Evolutionary conservation across 1,139 yeast genomes (phyloP).

Genomic region (Geotrichum candidum): DNA sequence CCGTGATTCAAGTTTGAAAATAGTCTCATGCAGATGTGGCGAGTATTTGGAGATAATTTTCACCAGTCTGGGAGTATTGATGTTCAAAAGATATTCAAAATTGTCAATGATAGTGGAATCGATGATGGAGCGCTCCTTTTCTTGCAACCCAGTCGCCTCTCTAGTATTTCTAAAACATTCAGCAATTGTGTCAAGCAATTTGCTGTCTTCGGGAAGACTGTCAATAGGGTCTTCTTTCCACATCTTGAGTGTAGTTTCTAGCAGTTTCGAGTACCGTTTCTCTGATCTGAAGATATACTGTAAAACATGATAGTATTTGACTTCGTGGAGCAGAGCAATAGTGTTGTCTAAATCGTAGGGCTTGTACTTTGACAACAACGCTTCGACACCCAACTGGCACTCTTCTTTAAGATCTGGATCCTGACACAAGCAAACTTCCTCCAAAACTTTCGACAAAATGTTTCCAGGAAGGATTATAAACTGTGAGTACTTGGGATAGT

Average conservation of each 20-base stretch:
- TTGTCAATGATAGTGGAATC: conserved; percentile 22
- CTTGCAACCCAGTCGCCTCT: conserved; percentile 13
- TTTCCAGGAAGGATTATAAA: conserved; percentile 65
- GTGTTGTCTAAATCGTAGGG: conserved; percentile 47
- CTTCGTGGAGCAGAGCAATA: conserved; percentile 48
- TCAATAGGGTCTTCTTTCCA: conserved; percentile 19
- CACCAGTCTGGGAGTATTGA: conserved; percentile 23
- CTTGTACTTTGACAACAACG: conserved; percentile 56
- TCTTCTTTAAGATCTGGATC: conserved; percentile 45
- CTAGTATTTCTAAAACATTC: conserved; percentile 27
- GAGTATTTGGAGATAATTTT: conserved; percentile 22
- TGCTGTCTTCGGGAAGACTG: conserved; percentile 17
- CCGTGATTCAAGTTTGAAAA: conserved; percentile 21
- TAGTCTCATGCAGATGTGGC: conserved; percentile 26
- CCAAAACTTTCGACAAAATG: conserved; percentile 44
- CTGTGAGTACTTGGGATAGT: conserved; percentile 74
- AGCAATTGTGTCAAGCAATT: conserved; percentile 27
- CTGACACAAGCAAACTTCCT: conserved; percentile 45
- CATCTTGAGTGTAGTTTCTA: conserved; percentile 39
- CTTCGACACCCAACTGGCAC: conserved; percentile 66
- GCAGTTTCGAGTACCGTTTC: conserved; percentile 47
- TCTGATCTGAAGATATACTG: conserved; percentile 52
- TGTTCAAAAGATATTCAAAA: conserved; percentile 21
- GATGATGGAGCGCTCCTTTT: conserved; percentile 22
- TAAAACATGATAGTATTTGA: conserved; percentile 53